Evolutionary conservation across 441 rosid species (phyloP).

Genomic region (Hura crepitans): DNA sequence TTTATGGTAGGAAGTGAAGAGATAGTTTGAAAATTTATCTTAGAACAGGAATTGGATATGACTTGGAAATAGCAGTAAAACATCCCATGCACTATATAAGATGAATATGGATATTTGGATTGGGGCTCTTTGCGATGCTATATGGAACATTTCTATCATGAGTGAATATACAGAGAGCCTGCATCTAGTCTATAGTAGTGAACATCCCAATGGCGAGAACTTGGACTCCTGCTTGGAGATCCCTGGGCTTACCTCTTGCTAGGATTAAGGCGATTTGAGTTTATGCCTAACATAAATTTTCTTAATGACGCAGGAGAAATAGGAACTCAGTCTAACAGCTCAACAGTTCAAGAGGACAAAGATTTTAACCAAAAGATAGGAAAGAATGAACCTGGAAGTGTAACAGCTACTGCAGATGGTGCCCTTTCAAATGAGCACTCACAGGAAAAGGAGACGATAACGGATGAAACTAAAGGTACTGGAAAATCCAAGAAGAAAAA

Average conservation of each 20-base stretch:
- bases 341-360: constrained; percentile 29
- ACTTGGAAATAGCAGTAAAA: not conserved
- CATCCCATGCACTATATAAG: not conserved
- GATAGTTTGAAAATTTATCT: constrained; percentile 3
- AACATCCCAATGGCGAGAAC: constrained; percentile 5
- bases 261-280: not conserved
- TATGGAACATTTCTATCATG: not conserved
- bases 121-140: not conserved
- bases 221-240: not conserved
- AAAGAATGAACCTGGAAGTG: constrained; percentile 29
- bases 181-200: not conserved
- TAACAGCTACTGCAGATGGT: constrained; percentile 23
- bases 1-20: not conserved
- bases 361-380: constrained; percentile 27
- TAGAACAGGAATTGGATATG: not conserved
- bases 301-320: constrained; percentile 35
- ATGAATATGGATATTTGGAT: constrained; percentile 1
- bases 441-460: constrained; percentile 21
- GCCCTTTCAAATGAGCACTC: constrained; percentile 22
- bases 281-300: constrained; percentile 7
- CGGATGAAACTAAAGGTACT: constrained; percentile 31
- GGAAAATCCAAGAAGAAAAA: constrained; percentile 40
- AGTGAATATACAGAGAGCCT: not conserved
- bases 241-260: not conserved
- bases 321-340: constrained; percentile 27